Evolutionary conservation across 192 early-diverging fungal species (phyloP).

Genomic region (Entomortierella beljakovae): DNA sequence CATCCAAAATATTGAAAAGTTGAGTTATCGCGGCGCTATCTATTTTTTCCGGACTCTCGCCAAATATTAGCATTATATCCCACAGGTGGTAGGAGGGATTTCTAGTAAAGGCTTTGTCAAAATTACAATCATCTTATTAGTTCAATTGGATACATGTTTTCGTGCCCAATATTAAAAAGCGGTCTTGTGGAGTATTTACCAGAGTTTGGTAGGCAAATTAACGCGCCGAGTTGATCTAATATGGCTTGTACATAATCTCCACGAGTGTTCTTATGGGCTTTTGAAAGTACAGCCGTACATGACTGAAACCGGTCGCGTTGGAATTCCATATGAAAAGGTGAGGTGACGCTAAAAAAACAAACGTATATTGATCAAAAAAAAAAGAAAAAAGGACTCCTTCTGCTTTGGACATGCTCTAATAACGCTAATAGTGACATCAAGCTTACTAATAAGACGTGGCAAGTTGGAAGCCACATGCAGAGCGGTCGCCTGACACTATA

Average conservation of each 20-base stretch:
- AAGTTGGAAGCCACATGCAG: conserved; percentile 5
- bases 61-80: conserved; percentile 21
- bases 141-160: too few species aligned
- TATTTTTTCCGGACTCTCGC: not conserved
- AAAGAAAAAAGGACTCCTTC: too few species aligned
- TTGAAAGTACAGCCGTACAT: conserved; percentile 28
- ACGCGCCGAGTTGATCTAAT: conserved; percentile 3
- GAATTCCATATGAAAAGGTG: conserved; percentile 46
- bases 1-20: conserved; percentile 1
- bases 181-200: conserved; percentile 19
- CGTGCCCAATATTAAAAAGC: too few species aligned
- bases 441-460: conserved; percentile 29
- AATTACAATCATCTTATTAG: not conserved
- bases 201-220: conserved; percentile 24
- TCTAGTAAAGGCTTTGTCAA: conserved; percentile 3
- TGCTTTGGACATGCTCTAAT: too few species aligned
- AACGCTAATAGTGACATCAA: not conserved
- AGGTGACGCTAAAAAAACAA: conserved; percentile 13
- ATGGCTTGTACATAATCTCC: not conserved
- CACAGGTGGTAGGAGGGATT: conserved; percentile 31
- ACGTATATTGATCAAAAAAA: too few species aligned
- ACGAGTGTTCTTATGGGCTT: conserved; percentile 4
- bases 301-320: conserved; percentile 41
- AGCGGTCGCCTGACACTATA: conserved; percentile 15
- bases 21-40: not conserved